Evolutionary conservation across 768 basidiomycete genomes (phyloP).

Genomic region (Lactarius evosmus): DNA sequence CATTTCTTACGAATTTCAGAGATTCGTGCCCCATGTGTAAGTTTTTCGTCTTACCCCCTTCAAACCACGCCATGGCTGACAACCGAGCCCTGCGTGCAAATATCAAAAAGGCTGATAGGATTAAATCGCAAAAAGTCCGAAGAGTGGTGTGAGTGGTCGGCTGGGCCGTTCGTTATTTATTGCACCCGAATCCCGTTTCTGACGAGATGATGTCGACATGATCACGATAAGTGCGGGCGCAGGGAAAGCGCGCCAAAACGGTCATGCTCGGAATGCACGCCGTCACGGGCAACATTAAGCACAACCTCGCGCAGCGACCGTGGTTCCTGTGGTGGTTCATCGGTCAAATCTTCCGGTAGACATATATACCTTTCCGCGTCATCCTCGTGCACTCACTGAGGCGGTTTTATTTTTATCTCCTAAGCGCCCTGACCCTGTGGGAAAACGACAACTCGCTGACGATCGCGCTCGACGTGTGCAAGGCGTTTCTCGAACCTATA

Average conservation of each 20-base stretch:
- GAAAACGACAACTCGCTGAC: conserved; percentile 52
- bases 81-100: conserved; percentile 29
- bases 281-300: conserved; percentile 48
- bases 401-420: neutral
- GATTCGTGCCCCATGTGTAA: conserved; percentile 56
- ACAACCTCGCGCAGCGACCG: conserved; percentile 51
- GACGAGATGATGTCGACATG: neutral
- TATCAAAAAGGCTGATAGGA: conserved; percentile 35
- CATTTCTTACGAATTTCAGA: conserved; percentile 66
- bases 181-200: conserved; percentile 21
- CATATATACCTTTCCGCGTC: conserved; percentile 17
- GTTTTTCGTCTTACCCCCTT: conserved; percentile 41
- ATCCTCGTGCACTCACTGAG: conserved; percentile 1
- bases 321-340: conserved; percentile 73
- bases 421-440: conserved; percentile 54
- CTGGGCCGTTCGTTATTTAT: conserved; percentile 6
- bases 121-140: conserved; percentile 51
- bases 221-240: conserved; percentile 19
- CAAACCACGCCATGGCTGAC: neutral
- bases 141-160: conserved; percentile 56
- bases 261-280: conserved; percentile 54
- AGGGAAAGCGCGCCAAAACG: conserved; percentile 45
- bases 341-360: conserved; percentile 58
- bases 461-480: conserved; percentile 58
- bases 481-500: conserved; percentile 49